Percentiles rank a stretch among this genome's conserved stretches.
Conservation (phyloP, 2,329 filamentous ascomycete species). For the Plectosphaerella sp. region DNA sequence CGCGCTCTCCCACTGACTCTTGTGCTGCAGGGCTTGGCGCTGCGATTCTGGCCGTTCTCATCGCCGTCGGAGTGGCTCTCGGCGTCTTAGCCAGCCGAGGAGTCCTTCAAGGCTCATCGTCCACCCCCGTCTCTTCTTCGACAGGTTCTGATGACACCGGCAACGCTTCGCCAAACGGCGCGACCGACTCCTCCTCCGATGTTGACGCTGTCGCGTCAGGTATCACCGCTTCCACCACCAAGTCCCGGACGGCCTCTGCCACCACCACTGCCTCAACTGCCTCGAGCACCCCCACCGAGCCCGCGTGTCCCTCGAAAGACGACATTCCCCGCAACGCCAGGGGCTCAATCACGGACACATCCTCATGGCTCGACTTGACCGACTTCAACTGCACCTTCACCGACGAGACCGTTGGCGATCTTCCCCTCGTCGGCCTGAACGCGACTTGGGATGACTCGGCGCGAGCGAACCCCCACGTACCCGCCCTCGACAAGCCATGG, state of each 20-base stretch:
- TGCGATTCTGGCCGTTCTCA: neutral
- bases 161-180: too few relatives aligned
- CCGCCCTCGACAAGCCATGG: constrained; percentile 57
- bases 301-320: neutral
- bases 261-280: neutral
- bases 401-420: constrained; percentile 58
- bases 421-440: constrained; percentile 67
- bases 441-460: constrained; percentile 64
- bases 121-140: neutral
- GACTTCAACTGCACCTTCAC: constrained; percentile 76
- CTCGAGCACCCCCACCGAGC: neutral
- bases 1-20: neutral
- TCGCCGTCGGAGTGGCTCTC: neutral
- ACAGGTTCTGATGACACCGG: neutral
- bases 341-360: constrained; percentile 64
- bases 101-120: neutral
- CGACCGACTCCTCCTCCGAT: too few relatives aligned
- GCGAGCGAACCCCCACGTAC: constrained; percentile 60
- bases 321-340: constrained; percentile 47
- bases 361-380: constrained; percentile 66
- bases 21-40: neutral
- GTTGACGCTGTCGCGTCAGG: neutral
- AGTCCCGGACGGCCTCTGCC: neutral
- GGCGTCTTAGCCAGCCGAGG: neutral
- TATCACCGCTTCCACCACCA: neutral